Evolutionary conservation across 148 eudicot genomes (phyloP), one percentile per base, ranked within the genome.

Genomic region (Vaccinium macrocarpon): DNA sequence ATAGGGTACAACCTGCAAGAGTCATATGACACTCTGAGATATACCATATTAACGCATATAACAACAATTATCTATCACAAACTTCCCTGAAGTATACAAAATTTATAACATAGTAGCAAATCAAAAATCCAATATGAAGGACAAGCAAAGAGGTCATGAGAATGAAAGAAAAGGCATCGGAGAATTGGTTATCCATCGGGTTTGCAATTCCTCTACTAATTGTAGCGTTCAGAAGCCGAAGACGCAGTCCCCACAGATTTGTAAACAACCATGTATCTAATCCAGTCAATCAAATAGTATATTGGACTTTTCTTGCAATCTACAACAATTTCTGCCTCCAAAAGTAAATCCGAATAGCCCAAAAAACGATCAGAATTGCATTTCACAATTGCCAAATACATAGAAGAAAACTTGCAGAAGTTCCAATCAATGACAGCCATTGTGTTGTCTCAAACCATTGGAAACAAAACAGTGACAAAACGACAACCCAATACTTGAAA

Each of bases 1-100:
- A 90, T 97, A 97, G 62, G 99, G 99, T 75, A 92, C 90, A 86
- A 94, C 98, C 99, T 97, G 90, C 82, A 90, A 73, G 82, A 73
- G 82, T 84, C 4, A 72, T 6, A 70, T 4, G 1, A 3, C 27
- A 21, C 27, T n/a, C 46, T 53, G 6, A 64, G 83, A 29, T 59
- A 72, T 71, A 13, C 3, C 56, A 14, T 32, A 32, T 38, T 51
- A 11, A 52, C 5, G 6, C 16, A n/a, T 12, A 38, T 25, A 72
- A 53, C 2, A 25, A 19, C 19, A 76, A 46, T 46, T 25, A 75
- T 23, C 18, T 76, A 55, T 75, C 16, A 6, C 21, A 1, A 82
- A 53, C 50, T 29, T 1, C 5, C 53, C 12, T 10, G 0, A 42
- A 53, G 4, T 55, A 6, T n/a, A 12, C 32, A 51, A 53, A 70